Base-by-base conservation (phyloP, 1,284 basidiomycete species). In the Boletellus deceptivus region DNA sequence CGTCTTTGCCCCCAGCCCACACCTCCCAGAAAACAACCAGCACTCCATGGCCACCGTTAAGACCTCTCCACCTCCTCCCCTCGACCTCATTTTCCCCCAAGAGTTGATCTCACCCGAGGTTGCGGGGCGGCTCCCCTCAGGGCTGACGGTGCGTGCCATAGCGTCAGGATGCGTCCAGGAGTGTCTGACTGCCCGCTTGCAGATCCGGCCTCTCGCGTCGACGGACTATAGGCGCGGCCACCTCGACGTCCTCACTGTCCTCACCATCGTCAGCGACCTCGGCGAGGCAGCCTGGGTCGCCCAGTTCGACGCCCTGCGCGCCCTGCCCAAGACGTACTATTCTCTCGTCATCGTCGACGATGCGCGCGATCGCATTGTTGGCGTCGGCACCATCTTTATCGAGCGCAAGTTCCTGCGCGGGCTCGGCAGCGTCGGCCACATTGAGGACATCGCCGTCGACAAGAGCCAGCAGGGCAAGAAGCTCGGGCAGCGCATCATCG, bases 371-470 rank as follows among this genome's bases (percentile, higher is more conserved):
- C 73, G 77, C 57, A 84, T 99, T 63, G 89, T 96, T 37, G 94
- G 81, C 24, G 84, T 89, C 20, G 96, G 94, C 14, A 84, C 86
- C 7, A 75, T 97, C 44, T 84, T 98, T 64, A 70, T 96, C 55
- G 94, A 98, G 70, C 87, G 86, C 75, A 98, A 99, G 76, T 98
- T 98, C 77, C 74, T 94, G 20, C 80, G 93, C 22, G 82, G 80
- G 8, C 75, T 89, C 16, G 91, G 91, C 18, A 76, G 78, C 50
- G 91, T 93, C 9, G 96, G 93, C 0, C 96, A 99, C 67, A 96
- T 99, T 55, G 96, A 99, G 72, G 96, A 99, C 67, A 98, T 99
- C 57, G 93, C 93, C 2, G 95, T 98, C 4, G 86, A 91, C 70
- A 84, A 87, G 70, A 76, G 72, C 40, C 83, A 87, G 69, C 93